Base-by-base conservation (phyloP, 768 basidiomycete genomes). In the Sarcomyxa edulis region DNA sequence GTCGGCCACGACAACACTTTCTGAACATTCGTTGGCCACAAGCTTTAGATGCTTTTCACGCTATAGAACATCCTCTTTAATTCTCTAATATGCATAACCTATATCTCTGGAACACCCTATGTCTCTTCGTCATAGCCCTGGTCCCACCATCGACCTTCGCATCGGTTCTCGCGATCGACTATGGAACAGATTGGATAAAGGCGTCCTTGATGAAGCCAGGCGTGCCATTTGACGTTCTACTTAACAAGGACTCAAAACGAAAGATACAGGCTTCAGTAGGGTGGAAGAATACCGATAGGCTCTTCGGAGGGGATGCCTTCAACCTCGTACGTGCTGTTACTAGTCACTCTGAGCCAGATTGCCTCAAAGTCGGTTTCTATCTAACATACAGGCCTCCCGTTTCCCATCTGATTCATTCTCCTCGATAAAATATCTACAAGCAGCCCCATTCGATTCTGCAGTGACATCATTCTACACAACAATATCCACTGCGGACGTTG, bases 121-220 rank as follows among this genome's bases (percentile, higher is more conserved):
- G 60, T 43, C 55, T 72, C 40, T 41, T 69, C 46, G n/a, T n/a
- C n/a, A n/a, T 65, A 9, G 50, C 59, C 12, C 51, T 59, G 23
- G 44, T 72, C 15, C 68, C 74, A 23, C 59, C 66, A 31, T 54
- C 65, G 29, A 64, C 69, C n/a, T 61, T 75, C 28, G 86, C 83
- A 15, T 79, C 93, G 3, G 76, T 98, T 9, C 76, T 99, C 33
- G 94, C 94, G 14, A 89, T 99, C 54, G 96, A 99, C 78, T 97
- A 96, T 76, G 96, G 96, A 56, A 78, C 89, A 12, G 96, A 98
- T 64, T 94, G 83, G 76, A 97, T 94, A 54, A 99, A 97, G 62
- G 89, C 92, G 20, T 94, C 93, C 4, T 67, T 98, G 41, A 84
- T 97, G 73, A 94, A 92, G 54, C 92, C 93, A 1, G 93, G 91